Evolutionary conservation across 176 grass and related monocot species (phyloP), one percentile per base, ranked within the genome.

Genomic region (Aegilops bicornis): DNA sequence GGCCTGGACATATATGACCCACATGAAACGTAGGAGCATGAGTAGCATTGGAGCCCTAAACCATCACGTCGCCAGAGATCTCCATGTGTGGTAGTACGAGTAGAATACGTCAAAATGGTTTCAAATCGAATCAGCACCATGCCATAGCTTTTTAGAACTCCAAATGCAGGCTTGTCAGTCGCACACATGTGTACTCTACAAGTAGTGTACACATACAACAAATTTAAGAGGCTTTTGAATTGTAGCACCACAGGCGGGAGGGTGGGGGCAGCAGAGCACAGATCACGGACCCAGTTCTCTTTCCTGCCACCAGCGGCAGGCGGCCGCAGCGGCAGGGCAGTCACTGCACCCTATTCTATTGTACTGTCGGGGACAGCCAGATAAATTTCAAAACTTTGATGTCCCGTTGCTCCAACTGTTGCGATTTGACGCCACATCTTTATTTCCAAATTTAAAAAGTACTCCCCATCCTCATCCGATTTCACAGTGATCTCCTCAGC

Each of bases 381-480:
- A 87, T 47, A 66, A 36, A 66, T 84, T 84, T 90, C 75, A 90
- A 90, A 87, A 91, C 36, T 19, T 82, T 17, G n/a, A 9, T 76
- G 69, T 84, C 30, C 10, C 74, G 13, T 33, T 65, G 61, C 83
- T 85, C 35, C 35, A 76, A 35, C 29, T 24, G 76, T 22, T 50
- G 45, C 5, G 24, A 88, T 84, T 87, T 50, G 81, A 88, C 74
- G n/a, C 63, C 48, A 27, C 50, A 45, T 68, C 33, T 4, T 6
- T 0, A 17, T 76, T 29, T 8, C 54, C 43, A 76, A 50, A 8
- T 35, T 32, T 50, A 5, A 5, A 30, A 76, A 50, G 73, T 10
- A 30, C 64, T n/a, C 8, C 11, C 6, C 23, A 9, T 20, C 69
- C 29, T 83, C 52, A 84, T 80, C 36, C 37, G 10, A 19, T 64